Evolutionary conservation across 148 eudicot genomes (phyloP), one percentile per base, ranked within the genome.

Genomic region (Hydrangea macrophylla): DNA sequence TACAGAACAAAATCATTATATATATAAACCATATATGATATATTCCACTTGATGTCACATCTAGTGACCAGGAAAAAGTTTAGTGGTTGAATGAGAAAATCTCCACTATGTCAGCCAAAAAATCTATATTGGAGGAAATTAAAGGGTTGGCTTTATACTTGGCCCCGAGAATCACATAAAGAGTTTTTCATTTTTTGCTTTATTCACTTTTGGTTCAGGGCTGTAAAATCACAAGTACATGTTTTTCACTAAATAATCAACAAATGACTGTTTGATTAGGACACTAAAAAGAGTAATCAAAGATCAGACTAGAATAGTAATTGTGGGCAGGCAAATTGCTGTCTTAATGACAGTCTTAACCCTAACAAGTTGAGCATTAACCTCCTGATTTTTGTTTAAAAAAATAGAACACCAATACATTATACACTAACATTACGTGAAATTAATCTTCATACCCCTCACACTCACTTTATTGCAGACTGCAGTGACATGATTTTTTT

Each of bases 141-240:
- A 44, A 63, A 63, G 58, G 56, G 0, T 7, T 42, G 37, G n/a
- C 51, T 51, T 22, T 48, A 48, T 48, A 17, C 6, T 18, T 7
- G 9, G 1, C 4, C 27, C 5, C 53, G 42, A 56, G 51, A 57
- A 65, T 65, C 70, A 48, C 57, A 35, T 33, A 73, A 65, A 65
- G 76, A 58, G 48, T 45, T 65, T 25, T 18, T 10, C 76, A n/a
- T n/a, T n/a, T 58, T 73, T 73, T 65, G 33, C 75, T 71, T 63
- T 71, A 27, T 24, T n/a, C 13, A 25, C 76, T 73, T 73, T 73
- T 35, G 33, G 70, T 53, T 56, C 33, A 7, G 4, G 4, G 4
- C 32, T 42, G 63, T 55, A 40, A 56, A 64, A 67, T 65, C 66
- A 9, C 32, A 12, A 68, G 33, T 36, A 56, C 36, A 54, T 33